Conservation (phyloP, 345 rosid species). For the Triadica sebifera region DNA sequence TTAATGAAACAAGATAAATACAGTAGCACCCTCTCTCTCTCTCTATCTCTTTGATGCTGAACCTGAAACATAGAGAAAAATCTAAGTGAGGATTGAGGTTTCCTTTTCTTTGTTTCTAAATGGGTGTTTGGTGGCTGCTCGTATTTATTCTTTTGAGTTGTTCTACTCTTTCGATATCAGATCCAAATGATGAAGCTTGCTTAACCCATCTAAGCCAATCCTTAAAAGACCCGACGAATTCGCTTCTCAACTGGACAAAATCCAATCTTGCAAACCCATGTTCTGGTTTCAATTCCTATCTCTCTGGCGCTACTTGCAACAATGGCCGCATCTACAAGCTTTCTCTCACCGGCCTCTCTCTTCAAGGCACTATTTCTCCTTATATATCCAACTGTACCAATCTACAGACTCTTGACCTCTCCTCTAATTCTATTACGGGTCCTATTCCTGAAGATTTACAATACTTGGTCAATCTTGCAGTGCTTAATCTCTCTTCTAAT, state of each 20-base stretch:
- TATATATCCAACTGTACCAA: conserved; percentile 79
- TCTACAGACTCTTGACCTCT: conserved; percentile 88
- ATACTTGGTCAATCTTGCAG: conserved; percentile 75
- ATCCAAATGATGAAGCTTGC: conserved; percentile 72
- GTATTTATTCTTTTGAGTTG: conserved; percentile 32
- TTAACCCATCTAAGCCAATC: conserved; percentile 44
- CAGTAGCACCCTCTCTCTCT: conserved; percentile 18
- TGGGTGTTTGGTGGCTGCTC: conserved; percentile 33
- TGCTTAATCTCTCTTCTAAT: conserved; percentile 88
- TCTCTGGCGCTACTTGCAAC: conserved; percentile 82
- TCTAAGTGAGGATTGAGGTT: neutral
- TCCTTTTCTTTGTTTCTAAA: neutral
- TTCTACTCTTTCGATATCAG: conserved; percentile 41
- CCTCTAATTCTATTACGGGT: conserved; percentile 75
- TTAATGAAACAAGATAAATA: conserved; percentile 11
- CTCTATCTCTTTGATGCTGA: neutral
- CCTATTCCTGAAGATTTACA: conserved; percentile 72
- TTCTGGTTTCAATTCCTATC: conserved; percentile 62
- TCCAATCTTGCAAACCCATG: conserved; percentile 63
- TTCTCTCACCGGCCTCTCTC: conserved; percentile 65
- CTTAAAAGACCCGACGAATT: conserved; percentile 59
- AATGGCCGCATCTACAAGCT: conserved; percentile 93
- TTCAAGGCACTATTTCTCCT: conserved; percentile 81
- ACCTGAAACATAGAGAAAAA: neutral
- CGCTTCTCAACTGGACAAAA: conserved; percentile 82